Evolutionary conservation across 2,329 filamentous ascomycete species (phyloP).

Genomic region (Fusarium equiseti): DNA sequence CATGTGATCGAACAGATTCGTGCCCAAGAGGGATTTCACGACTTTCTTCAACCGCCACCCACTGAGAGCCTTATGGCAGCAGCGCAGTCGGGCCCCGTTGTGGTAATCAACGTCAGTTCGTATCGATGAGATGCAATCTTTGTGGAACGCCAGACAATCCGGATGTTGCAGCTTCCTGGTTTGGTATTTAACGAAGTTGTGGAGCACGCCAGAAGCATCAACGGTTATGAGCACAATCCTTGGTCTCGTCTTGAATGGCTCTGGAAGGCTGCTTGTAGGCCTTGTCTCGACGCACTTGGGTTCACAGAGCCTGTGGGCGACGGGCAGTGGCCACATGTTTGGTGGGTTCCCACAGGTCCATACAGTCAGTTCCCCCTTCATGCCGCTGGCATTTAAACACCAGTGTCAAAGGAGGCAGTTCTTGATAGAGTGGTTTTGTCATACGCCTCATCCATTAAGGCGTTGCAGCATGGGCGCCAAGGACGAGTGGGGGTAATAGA

Average conservation of each 20-base stretch:
- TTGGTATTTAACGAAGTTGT: fast-evolving
- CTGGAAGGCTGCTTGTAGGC: fast-evolving
- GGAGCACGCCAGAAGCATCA: fast-evolving
- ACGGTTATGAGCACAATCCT: fast-evolving
- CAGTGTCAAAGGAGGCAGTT: fast-evolving
- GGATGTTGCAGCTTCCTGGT: background rate
- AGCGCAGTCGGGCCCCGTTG: fast-evolving
- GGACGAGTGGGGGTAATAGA: fast-evolving
- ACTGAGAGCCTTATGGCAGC: fast-evolving
- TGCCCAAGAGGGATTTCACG: fast-evolving
- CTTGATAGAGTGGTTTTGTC: background rate
- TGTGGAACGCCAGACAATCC: fast-evolving
- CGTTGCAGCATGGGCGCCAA: background rate
- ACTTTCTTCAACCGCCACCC: background rate
- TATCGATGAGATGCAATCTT: background rate
- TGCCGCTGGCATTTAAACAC: fast-evolving
- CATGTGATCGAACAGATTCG: background rate
- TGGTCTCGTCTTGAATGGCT: background rate
- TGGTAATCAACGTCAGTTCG: background rate
- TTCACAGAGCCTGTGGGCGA: fast-evolving
- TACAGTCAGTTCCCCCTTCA: fast-evolving
- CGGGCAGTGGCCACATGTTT: background rate
- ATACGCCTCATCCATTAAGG: background rate
- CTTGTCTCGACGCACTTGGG: background rate
- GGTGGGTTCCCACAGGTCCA: background rate